These are phyloP conservation scores for Umbelopsis vinacea DNA, from an alignment of 192 early-diverging fungal genomes.

Conservation along the genomic window DNA sequence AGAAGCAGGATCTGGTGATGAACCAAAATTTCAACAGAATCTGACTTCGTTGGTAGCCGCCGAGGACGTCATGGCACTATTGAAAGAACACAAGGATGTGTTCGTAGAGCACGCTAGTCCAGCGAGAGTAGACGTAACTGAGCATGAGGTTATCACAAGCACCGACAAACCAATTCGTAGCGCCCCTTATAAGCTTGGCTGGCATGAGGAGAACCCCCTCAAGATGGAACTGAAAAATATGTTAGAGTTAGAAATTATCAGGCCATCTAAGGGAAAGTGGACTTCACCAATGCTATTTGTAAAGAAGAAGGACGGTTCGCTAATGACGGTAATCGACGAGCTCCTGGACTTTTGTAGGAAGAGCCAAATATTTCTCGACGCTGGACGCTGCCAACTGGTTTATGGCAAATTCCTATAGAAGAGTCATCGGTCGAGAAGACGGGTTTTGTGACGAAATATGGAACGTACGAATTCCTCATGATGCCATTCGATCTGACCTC, in stretches of 20 bases:
- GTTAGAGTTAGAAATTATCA: slow-evolving; percentile 34
- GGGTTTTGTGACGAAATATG: slow-evolving; percentile 41
- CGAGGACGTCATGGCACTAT: no score
- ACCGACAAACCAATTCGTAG: background rate
- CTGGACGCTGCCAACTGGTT: background rate
- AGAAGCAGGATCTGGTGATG: no score
- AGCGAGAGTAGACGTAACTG: background rate
- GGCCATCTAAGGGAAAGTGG: slow-evolving; percentile 28
- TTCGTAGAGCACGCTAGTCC: slow-evolving; percentile 13
- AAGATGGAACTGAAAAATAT: slow-evolving; percentile 27
- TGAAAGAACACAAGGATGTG: background rate
- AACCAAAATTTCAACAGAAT: no score
- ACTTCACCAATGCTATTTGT: slow-evolving; percentile 44
- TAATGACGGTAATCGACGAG: slow-evolving; percentile 37
- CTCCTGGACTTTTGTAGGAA: slow-evolving; percentile 27
- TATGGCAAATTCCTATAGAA: slow-evolving; percentile 5
- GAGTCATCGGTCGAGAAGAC: slow-evolving; percentile 11
- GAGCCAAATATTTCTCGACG: slow-evolving; percentile 23
- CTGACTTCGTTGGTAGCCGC: no score
- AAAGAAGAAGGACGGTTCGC: slow-evolving; percentile 41
- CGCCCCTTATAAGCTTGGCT: slow-evolving; percentile 1
- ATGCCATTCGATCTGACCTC: slow-evolving; percentile 70
- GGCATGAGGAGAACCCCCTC: slow-evolving; percentile 21
- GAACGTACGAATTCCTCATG: slow-evolving; percentile 57
- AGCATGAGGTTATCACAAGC: background rate